Evolutionary conservation across 768 basidiomycete genomes (phyloP), one percentile per base, ranked within the genome.

Genomic region (Ramaria sp.): DNA sequence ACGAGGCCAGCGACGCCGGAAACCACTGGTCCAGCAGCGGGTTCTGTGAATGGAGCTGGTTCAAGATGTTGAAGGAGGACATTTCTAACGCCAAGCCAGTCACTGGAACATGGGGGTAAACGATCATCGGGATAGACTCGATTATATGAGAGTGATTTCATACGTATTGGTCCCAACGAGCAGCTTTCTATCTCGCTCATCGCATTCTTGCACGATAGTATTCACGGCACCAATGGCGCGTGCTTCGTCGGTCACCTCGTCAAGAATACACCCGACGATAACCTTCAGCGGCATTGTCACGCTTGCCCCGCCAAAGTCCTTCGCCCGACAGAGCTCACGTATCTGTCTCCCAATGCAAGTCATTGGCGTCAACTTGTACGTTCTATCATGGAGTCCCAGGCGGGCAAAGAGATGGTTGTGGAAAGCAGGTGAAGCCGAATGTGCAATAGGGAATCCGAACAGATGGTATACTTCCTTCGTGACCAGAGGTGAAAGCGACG

Each of bases 261-360:
- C 69, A 43, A 78, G 66, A 33, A 70, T 64, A 9, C 70, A 70
- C 33, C 77, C 73, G 62, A 77, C 68, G 47, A 70, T 69, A 31
- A 77, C 63, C 65, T 78, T 78, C 62, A 73, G 67, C 1, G 76
- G 76, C 55, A 77, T 78, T 20, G 76, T 78, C 12, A 77, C 73
- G 13, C 71, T 70, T 11, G 75, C 75, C 5, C 76, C 76, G 7
- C 76, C 76, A 63, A 77, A 77, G 34, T 71, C 65, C 2, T 66
- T 62, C 1, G 68, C 60, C 9, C 61, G 59, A 22, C 76, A 63
- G 22, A 72, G 61, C 9, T 30, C 48, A 17, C 10, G 48, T 20
- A 49, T 49, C 7, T 33, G 24, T 10, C 11, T 17, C n/a, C 48
- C 48, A 33, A 49, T 33, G 27, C 12, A 13, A 30, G 22, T 49